These are phyloP conservation scores for Fragilaria crotonensis DNA, from an alignment of 108 stramenopile species.

Conservation along the genomic window DNA sequence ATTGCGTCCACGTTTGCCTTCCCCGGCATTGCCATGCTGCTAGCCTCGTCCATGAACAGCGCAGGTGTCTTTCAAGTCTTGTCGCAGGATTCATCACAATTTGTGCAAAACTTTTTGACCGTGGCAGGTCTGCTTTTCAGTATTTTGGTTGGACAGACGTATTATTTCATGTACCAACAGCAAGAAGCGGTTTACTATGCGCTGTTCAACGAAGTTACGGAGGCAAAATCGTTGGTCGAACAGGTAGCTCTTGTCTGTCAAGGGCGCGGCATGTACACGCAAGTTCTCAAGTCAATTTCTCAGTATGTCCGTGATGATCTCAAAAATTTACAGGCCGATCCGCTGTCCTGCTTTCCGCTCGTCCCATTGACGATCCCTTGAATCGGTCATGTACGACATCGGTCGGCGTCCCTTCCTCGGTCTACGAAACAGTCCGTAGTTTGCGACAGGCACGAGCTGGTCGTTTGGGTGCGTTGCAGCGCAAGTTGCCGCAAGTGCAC, in stretches of 20 bases:
- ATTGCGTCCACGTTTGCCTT: conserved; percentile 42
- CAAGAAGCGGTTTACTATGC: conserved; percentile 70
- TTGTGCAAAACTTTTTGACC: conserved; percentile 84
- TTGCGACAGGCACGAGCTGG: conserved; percentile 75
- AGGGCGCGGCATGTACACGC: conserved; percentile 64
- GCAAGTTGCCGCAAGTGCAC: conserved; percentile 70
- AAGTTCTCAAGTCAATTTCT: conserved; percentile 32
- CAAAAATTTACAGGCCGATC: conserved; percentile 49
- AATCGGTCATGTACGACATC: conserved; percentile 83
- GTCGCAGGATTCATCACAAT: conserved; percentile 71
- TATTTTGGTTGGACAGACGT: conserved; percentile 70
- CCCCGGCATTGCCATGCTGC: conserved; percentile 40
- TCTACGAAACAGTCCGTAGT: conserved; percentile 82
- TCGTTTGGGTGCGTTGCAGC: conserved; percentile 71
- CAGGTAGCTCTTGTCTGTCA: conserved; percentile 83
- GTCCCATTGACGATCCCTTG: conserved; percentile 86
- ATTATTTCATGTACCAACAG: no score
- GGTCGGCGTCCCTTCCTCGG: conserved; percentile 76
- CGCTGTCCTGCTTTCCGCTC: conserved; percentile 48
- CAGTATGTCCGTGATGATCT: conserved; percentile 68
- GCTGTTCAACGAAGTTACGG: conserved; percentile 83
- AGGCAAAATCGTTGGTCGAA: conserved; percentile 82
- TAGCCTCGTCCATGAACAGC: conserved; percentile 52
- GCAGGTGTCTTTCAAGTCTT: conserved; percentile 72
- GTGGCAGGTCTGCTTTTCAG: conserved; percentile 63